Evolutionary conservation across 441 rosid genomes (phyloP).

Genomic region (Kokia cookei): DNA sequence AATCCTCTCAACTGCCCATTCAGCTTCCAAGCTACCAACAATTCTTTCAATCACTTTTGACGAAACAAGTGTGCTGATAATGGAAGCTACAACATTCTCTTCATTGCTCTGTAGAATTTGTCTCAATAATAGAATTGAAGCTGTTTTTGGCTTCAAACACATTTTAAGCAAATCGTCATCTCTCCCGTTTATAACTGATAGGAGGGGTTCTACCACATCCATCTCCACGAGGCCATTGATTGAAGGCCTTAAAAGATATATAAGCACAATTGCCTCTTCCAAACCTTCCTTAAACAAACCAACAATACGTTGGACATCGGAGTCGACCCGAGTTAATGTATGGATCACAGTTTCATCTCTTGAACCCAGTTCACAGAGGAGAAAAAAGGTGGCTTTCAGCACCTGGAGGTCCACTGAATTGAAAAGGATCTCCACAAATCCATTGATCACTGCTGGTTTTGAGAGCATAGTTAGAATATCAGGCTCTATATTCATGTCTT

Average conservation of each 20-base stretch:
- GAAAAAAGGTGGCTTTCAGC: slow-evolving; percentile 44
- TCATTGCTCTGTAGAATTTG: slow-evolving; percentile 37
- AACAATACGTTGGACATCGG: slow-evolving; percentile 60
- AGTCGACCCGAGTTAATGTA: slow-evolving; percentile 58
- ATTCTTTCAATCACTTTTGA: slow-evolving; percentile 35
- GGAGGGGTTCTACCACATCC: slow-evolving; percentile 49
- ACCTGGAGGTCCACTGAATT: slow-evolving; percentile 51
- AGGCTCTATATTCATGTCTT: slow-evolving; percentile 28
- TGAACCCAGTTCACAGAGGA: slow-evolving; percentile 59
- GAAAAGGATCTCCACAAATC: slow-evolving; percentile 63
- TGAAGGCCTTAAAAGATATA: slow-evolving; percentile 45
- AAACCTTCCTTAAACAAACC: slow-evolving; percentile 61
- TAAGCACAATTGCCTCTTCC: slow-evolving; percentile 54
- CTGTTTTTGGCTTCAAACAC: slow-evolving; percentile 52
- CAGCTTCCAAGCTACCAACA: slow-evolving; percentile 46
- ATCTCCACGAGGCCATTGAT: slow-evolving; percentile 34
- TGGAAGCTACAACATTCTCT: slow-evolving; percentile 32
- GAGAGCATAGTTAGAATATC: slow-evolving; percentile 51
- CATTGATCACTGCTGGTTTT: slow-evolving; percentile 52
- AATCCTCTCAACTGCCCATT: slow-evolving; percentile 46
- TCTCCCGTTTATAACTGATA: slow-evolving; percentile 31
- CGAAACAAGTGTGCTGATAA: slow-evolving; percentile 31
- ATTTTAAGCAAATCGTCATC: slow-evolving; percentile 35
- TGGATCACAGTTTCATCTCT: slow-evolving; percentile 54
- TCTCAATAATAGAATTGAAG: slow-evolving; percentile 43